Evolutionary conservation across 768 basidiomycete species (phyloP).

Genomic region (Pseudohyphozyma bogoriensis): DNA sequence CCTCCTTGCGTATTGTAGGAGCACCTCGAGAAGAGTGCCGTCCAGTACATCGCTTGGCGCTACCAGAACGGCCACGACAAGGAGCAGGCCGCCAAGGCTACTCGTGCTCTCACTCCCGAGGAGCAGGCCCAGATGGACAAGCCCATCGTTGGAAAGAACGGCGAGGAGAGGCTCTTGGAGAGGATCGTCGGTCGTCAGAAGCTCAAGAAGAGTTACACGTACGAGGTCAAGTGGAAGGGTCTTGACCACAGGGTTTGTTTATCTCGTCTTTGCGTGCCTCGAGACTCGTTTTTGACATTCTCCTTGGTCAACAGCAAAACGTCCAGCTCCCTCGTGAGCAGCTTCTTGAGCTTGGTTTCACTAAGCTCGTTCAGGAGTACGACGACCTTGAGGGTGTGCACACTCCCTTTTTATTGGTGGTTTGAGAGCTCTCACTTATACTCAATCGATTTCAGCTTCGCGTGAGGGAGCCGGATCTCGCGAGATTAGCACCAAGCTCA

Average conservation of each 20-base stretch:
- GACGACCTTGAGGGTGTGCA: conserved; percentile 92
- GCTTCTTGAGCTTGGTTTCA: conserved; percentile 72
- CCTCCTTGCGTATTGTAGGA: too few relatives aligned
- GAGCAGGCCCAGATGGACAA: conserved; percentile 67
- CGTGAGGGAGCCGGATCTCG: conserved; percentile 87
- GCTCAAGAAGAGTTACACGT: conserved; percentile 87
- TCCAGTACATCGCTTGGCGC: conserved; percentile 96
- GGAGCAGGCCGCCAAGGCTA: conserved; percentile 81
- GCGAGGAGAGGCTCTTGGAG: conserved; percentile 83
- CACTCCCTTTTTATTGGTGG: too few relatives aligned
- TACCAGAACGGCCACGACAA: conserved; percentile 98
- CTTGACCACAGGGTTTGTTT: conserved; percentile 36
- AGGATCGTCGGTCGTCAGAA: conserved; percentile 85
- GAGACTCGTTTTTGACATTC: conserved; percentile 30
- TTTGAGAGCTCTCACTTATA: too few relatives aligned
- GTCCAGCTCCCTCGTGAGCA: conserved; percentile 86
- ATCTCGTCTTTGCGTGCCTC: neutral
- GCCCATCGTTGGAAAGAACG: conserved; percentile 84
- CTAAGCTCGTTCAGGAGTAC: conserved; percentile 82
- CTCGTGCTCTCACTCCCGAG: conserved; percentile 78
- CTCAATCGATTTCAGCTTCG: too few relatives aligned
- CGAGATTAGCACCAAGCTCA: conserved; percentile 67
- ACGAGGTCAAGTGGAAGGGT: conserved; percentile 53
- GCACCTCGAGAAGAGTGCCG: conserved; percentile 91
- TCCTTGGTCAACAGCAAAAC: conserved; percentile 77